A percentile compares a stretch with the other conserved stretches of the same genome.
Evolutionary conservation across 202 grass and related monocot species (phyloP).

Genomic region (Carex arenaria): DNA sequence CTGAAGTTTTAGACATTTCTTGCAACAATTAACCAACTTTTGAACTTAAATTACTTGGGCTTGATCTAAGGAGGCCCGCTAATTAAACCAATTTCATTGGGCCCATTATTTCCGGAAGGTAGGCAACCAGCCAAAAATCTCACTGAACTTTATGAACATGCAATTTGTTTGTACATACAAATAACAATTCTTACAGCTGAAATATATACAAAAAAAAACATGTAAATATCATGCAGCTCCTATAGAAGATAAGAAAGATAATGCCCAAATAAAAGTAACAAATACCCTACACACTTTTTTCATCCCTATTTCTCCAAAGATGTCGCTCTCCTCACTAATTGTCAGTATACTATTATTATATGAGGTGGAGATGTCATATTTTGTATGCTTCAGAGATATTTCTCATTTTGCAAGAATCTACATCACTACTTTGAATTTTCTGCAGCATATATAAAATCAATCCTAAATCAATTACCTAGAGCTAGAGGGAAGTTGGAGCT

Average conservation of each 20-base stretch:
- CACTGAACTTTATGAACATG: not conserved
- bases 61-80: not conserved
- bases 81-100: not conserved
- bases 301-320: not conserved
- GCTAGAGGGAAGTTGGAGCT: constrained; percentile 51
- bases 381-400: not conserved
- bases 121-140: not conserved
- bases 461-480: constrained; percentile 45
- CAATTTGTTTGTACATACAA: not conserved
- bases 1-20: not conserved
- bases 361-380: not conserved
- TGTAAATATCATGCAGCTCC: not conserved
- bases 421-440: not conserved
- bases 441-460: not conserved
- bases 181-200: not conserved
- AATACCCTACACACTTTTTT: not conserved
- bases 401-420: not conserved
- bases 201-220: not conserved
- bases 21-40: not conserved
- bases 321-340: not conserved
- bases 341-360: not conserved
- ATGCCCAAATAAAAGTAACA: not conserved
- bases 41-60: not conserved
- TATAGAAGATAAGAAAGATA: not conserved
- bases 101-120: not conserved